Base-by-base conservation (phyloP, 345 rosid genomes). In the Populus ilicifolia region DNA sequence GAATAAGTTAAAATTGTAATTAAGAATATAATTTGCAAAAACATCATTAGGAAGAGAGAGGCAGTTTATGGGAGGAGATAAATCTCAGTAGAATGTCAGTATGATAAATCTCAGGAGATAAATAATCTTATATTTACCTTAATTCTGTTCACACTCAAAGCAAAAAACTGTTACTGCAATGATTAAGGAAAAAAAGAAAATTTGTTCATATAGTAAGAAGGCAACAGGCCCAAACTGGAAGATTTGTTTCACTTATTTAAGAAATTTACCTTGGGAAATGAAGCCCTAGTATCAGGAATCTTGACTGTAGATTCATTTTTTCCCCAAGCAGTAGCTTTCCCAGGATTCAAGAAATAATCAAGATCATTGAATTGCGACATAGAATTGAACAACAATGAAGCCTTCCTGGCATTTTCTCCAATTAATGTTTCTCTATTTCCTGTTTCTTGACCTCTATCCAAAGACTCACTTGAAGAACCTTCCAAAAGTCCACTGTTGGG, bases 321-420 rank as follows among this genome's bases (percentile, higher is more conserved):
- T 77, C 77, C 84, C 74, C 81, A 80, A 25, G 70, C 69, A 75
- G 76, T 83, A 80, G 82, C 86, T 86, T 88, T 90, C 63, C 68
- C 84, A 77, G 90, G 97, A 88, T 91, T 91, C 91, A 93, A 87
- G 92, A 92, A 92, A 79, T 92, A 92, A n/a, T 85, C 89, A 66
- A 96, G 93, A 84, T 91, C 98, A 85, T 84, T 88, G 85, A 88
- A 91, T 70, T 87, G 85, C 52, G 94, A 87, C 92, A 86, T 86
- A 48, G 94, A 87, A 82, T 91, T 91, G 86, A 85, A 86, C 63
- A 90, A 72, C 75, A 76, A 68, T 1, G 88, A 77, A 71, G 86
- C 87, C 88, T 83, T 88, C 80, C 78, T 79, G 41, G 82, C 68
- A 84, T 78, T 83, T 69, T 69, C 80, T 76, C 82, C 85, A 67